Base-by-base conservation (phyloP, 441 rosid genomes). In the Populus hybrid region DNA sequence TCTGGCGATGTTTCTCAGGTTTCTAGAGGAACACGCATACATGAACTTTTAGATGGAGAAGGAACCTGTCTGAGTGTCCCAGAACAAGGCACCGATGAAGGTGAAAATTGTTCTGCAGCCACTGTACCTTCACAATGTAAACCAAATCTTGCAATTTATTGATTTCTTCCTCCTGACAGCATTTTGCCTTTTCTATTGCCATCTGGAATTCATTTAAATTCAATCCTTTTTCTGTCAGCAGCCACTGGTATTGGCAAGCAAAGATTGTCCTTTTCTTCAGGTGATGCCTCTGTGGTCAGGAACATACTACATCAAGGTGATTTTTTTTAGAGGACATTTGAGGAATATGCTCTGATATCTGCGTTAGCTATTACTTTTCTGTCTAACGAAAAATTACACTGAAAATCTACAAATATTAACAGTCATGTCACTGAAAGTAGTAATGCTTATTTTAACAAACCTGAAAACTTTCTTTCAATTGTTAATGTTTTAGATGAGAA, bases 21-120 rank as follows among this genome's bases (percentile, higher is more conserved):
- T 26, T 45, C 63, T n/a, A 68, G 71, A 14, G 71, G 12, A 69
- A 63, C 40, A 12, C 38, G 42, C 68, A 26, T 5, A 28, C 68
- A 14, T 56, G 82, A 76, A 73, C 69, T 73, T 56, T 68, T 31
- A 6, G 76, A 40, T 9, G 82, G 65, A 38, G 74, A 76, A 33
- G 79, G 38, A 77, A 73, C 56, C 10, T 50, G 12, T 65, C 63
- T 16, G 64, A 24, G 45, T 69, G 36, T 65, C 69, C 26, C 61
- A 53, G 82, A 80, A 74, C 38, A 66, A 45, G 76, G 42, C 68
- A 65, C 33, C n/a, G 65, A 74, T 16, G 36, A 20, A 63, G 65
- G 10, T 24, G 31, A 82, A 76, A 66, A 61, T 53, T 42, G 20
- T 28, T 75, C 72, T 23, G 24, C 64, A 24, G 69, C 36, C 45